Conservation (phyloP, 1,284 basidiomycete genomes). For the Papiliotrema laurentii region DNA sequence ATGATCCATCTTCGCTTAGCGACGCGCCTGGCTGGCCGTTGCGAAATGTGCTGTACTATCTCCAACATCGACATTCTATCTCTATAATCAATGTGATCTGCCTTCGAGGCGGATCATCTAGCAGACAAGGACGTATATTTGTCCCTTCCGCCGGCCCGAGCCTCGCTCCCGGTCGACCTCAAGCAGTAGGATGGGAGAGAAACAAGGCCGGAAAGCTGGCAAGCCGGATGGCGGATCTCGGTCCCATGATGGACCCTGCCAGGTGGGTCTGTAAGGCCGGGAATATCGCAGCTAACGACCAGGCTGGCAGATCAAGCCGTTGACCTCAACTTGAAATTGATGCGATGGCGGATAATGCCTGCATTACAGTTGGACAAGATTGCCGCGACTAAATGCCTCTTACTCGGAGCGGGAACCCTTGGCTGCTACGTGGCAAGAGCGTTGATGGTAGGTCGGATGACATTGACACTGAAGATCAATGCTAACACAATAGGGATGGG, state of each 20-base stretch:
- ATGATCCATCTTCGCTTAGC: slow-evolving; percentile 78
- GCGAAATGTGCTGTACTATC: slow-evolving; percentile 82
- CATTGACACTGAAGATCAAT: neutral
- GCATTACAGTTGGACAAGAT: slow-evolving; percentile 83
- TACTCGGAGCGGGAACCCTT: slow-evolving; percentile 91
- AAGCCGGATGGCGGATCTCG: slow-evolving; percentile 84
- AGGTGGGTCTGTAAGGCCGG: slow-evolving; percentile 51
- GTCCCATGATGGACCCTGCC: slow-evolving; percentile 90
- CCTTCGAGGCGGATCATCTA: slow-evolving; percentile 56
- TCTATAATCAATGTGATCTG: slow-evolving; percentile 63
- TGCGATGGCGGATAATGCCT: slow-evolving; percentile 96
- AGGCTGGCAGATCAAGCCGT: slow-evolving; percentile 93
- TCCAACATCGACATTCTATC: slow-evolving; percentile 56
- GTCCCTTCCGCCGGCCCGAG: neutral
- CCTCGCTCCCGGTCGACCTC: slow-evolving; percentile 11
- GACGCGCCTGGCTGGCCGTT: slow-evolving; percentile 89
- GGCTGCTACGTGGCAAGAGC: slow-evolving; percentile 92
- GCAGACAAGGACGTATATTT: slow-evolving; percentile 15
- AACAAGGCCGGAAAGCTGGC: slow-evolving; percentile 77
- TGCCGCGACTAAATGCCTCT: slow-evolving; percentile 69
- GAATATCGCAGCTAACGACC: slow-evolving; percentile 14
- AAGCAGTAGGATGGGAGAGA: slow-evolving; percentile 93
- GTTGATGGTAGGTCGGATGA: slow-evolving; percentile 70
- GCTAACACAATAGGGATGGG: slow-evolving; percentile 69
- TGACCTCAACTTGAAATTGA: slow-evolving; percentile 93